Evolutionary conservation across 768 basidiomycete genomes (phyloP), one percentile per base, ranked within the genome.

Genomic region (Hirschioporus abietinus): DNA sequence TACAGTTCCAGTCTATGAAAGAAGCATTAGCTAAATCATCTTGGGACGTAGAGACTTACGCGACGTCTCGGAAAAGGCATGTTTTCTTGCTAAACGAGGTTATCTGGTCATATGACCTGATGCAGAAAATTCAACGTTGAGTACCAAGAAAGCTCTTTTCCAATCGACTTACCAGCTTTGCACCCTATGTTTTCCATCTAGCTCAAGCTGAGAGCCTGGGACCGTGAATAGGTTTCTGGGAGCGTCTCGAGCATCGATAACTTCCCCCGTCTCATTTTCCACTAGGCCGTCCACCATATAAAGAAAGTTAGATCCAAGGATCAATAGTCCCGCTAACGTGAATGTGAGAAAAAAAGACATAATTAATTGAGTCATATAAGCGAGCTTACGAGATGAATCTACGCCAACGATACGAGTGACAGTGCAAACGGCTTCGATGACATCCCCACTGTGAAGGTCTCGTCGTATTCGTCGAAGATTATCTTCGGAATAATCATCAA

Each of bases 261-360:
- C 86, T 73, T 95, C 94, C 0, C 93, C 94, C 34, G 88, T 86
- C n/a, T 90, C 87, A 65, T 87, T 89, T 74, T 95, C 91, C 6
- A 95, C 89, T 15, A 97, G 80, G 1, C 94, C 94, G 70, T 98
- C 95, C 18, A 96, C 76, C 82, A 97, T 91, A 71, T 97, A 98
- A 7, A 97, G 75, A 71, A 95, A 92, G 1, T 87, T 89, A 60
- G 84, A 85, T 15, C 95, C 96, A 18, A 95, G 84, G 63, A 98
- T 95, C 26, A 98, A 80, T 8, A 97, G 81, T 0, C 96, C 95
- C 66, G 95, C 94, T 91, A 58, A 57, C 15, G 25, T 3, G 52
- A 57, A 30, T 52, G 59, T 61, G 30, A 67, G 59, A 42, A 59
- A 15, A 0, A 66, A 63, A 63, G 35, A 17, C 68, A 18, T 17